These are phyloP conservation scores for Globisporangium uncinulatum DNA, from an alignment of 352 stramenopile genomes.

Conservation along the genomic window DNA sequence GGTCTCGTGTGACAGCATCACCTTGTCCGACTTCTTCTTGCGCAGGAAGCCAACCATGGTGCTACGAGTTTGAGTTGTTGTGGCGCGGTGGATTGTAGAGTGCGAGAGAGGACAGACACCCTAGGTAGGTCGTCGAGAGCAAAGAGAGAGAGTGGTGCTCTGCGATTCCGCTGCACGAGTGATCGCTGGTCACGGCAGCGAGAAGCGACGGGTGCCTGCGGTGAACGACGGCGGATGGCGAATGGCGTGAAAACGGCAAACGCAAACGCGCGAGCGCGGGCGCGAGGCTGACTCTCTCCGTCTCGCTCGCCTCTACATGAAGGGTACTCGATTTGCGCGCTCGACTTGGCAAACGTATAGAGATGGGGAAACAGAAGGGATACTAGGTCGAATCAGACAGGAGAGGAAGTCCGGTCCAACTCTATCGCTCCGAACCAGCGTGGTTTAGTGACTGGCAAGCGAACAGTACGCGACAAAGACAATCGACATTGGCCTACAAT, in stretches of 20 bases:
- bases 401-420: too few relatives aligned
- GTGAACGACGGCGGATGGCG: background rate
- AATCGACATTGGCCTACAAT: background rate
- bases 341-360: background rate
- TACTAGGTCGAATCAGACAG: too few relatives aligned
- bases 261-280: background rate
- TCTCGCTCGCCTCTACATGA: background rate
- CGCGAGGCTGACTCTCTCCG: background rate
- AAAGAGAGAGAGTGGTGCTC: background rate
- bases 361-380: background rate
- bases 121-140: background rate
- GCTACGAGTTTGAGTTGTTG: background rate
- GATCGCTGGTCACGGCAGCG: background rate
- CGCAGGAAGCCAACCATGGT: conserved; percentile 75
- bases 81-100: conserved; percentile 3
- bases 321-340: background rate
- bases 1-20: conserved; percentile 58
- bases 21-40: conserved; percentile 84
- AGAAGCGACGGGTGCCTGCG: background rate
- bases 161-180: background rate
- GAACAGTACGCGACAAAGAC: background rate
- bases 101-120: background rate
- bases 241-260: conserved; percentile 2
- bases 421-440: background rate
- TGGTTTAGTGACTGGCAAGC: background rate